Percentiles rank a stretch among this genome's conserved stretches.
These are phyloP conservation scores for Skeletonema tropicum DNA, from an alignment of 108 stramenopile genomes.

Conservation along the genomic window DNA sequence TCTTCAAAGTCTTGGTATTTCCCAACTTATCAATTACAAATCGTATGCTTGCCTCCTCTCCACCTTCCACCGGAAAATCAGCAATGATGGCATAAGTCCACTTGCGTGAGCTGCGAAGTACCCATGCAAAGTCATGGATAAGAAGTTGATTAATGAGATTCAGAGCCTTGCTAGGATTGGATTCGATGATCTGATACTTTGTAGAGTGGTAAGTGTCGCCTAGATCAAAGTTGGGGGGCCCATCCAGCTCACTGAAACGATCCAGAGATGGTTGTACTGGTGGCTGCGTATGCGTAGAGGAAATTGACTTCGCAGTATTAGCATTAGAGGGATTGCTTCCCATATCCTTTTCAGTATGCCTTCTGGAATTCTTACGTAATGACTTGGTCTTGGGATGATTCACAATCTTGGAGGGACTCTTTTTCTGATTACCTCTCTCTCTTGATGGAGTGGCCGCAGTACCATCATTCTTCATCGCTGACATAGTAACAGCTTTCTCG, in stretches of 20 bases:
- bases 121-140: conserved; percentile 20
- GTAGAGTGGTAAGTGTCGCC: not conserved
- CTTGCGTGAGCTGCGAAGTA: conserved; percentile 5
- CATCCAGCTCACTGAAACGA: not conserved
- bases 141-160: not conserved
- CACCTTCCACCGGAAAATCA: conserved; percentile 15
- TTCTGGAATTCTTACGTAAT: not conserved
- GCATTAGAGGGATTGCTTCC: not conserved
- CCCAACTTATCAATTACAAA: conserved; percentile 14
- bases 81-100: conserved; percentile 18
- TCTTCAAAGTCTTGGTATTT: conserved; percentile 13
- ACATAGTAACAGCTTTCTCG: not conserved
- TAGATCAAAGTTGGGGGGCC: not conserved
- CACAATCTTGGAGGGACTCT: not conserved
- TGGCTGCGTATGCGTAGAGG: not conserved
- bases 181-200: not conserved
- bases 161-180: not conserved
- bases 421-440: not conserved
- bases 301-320: not conserved
- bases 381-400: not conserved
- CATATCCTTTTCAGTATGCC: not conserved
- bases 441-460: not conserved
- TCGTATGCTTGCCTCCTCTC: conserved; percentile 13
- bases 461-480: not conserved
- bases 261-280: not conserved